Conservation (phyloP, 345 rosid genomes). For the Eucalyptus rudis region DNA sequence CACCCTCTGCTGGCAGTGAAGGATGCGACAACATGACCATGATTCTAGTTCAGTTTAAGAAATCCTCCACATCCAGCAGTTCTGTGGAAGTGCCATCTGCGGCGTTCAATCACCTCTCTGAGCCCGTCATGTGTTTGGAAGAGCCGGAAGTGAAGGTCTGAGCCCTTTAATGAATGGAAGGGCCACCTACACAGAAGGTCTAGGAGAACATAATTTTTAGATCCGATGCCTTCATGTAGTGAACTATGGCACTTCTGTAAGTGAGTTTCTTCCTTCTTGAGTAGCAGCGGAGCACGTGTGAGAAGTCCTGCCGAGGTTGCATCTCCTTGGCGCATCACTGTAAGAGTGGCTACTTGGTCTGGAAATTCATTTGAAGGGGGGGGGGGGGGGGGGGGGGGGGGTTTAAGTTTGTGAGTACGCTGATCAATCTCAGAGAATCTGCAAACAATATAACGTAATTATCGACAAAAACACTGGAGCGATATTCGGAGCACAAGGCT, state of each 20-base stretch:
- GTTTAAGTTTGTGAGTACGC: not conserved
- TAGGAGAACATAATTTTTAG: not conserved
- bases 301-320: not conserved
- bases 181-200: not conserved
- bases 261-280: not conserved
- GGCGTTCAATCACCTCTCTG: not conserved
- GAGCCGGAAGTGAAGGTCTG: not conserved
- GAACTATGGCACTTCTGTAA: not conserved
- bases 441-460: not conserved
- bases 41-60: conserved; percentile 86
- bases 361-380: not conserved
- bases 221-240: not conserved
- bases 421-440: not conserved
- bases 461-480: not conserved
- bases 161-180: not conserved
- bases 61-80: not conserved
- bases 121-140: not conserved
- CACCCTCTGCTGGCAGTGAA: conserved; percentile 85
- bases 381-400: not conserved
- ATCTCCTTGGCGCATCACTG: not conserved
- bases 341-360: not conserved
- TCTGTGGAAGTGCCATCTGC: not conserved
- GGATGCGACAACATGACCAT: conserved; percentile 98
- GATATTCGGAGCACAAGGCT: not conserved
- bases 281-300: not conserved